Conservation (phyloP, 73 alveolate genomes). For the Stentor coeruleus region DNA sequence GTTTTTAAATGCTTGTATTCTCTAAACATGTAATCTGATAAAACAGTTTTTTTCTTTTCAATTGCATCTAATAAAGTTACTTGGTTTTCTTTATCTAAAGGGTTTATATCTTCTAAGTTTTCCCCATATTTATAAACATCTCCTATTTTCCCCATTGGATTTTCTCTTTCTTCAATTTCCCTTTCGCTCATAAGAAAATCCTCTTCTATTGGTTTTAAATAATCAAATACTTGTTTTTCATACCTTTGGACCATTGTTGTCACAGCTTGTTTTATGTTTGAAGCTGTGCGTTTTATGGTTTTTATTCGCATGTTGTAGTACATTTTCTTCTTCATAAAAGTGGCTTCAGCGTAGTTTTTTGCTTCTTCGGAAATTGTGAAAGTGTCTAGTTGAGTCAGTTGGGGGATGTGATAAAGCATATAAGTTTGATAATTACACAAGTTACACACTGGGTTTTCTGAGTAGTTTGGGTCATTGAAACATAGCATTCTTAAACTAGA, state of each 20-base stretch:
- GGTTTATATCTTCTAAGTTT: too few species aligned
- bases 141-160: too few species aligned
- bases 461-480: constrained; percentile 69
- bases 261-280: too few species aligned
- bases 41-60: constrained; percentile 24
- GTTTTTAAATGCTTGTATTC: constrained; percentile 29
- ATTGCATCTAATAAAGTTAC: constrained; percentile 30
- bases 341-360: constrained; percentile 73
- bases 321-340: constrained; percentile 76
- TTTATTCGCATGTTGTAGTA: constrained; percentile 75
- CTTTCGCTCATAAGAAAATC: too few species aligned
- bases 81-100: constrained; percentile 13
- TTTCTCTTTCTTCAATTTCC: too few species aligned
- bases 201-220: too few species aligned
- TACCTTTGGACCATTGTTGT: too few species aligned
- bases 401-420: constrained; percentile 53
- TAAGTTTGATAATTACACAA: constrained; percentile 67
- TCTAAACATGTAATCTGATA: constrained; percentile 28
- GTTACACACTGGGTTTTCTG: constrained; percentile 71
- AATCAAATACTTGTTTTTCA: too few species aligned
- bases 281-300: constrained; percentile 48
- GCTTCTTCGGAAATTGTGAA: constrained; percentile 59
- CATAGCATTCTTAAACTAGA: constrained; percentile 46
- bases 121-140: too few species aligned
- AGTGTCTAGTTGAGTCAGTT: constrained; percentile 45